phyloP scores from a whole-genome alignment of 768 basidiomycete genomes.

The Coprinellus aureogranulatus region DNA sequence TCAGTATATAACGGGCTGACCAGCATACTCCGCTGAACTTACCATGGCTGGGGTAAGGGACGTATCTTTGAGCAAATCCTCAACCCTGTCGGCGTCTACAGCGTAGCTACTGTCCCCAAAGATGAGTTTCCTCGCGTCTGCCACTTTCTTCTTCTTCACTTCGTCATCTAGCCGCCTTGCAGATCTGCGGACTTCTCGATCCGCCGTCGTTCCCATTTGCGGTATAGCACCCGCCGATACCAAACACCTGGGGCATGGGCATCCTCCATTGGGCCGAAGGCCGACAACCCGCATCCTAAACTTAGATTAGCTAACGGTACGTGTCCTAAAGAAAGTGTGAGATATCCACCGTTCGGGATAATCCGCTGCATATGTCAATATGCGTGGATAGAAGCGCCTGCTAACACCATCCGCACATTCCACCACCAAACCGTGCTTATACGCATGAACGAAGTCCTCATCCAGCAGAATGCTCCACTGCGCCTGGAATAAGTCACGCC shows the following conservation, averaged over 20 bases:
- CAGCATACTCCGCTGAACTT: not conserved
- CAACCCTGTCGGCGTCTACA: not conserved
- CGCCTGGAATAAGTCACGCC: constrained; percentile 24
- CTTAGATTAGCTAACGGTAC: not conserved
- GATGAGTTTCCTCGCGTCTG: not conserved
- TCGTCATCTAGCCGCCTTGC: not conserved
- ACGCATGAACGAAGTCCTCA: constrained; percentile 1
- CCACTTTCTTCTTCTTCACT: not conserved
- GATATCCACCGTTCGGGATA: constrained; percentile 8
- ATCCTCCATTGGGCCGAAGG: constrained; percentile 33
- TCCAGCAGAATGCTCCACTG: constrained; percentile 21
- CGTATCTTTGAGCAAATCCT: not conserved
- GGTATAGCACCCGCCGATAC: constrained; percentile 22
- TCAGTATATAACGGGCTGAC: constrained; percentile 2
- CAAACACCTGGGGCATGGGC: constrained; percentile 34
- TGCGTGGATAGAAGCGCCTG: constrained; percentile 4
- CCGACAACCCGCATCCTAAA: constrained; percentile 27
- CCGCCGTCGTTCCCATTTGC: constrained; percentile 23
- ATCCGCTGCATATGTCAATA: constrained; percentile 10
- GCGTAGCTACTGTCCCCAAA: not conserved
- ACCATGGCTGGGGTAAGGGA: not conserved
- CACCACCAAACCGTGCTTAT: constrained; percentile 2
- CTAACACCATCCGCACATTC: constrained; percentile 1
- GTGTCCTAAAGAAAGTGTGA: not conserved
- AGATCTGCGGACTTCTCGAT: not conserved